Conservation (phyloP, 2,329 filamentous ascomycete species). For the Hypomyces perniciosus region DNA sequence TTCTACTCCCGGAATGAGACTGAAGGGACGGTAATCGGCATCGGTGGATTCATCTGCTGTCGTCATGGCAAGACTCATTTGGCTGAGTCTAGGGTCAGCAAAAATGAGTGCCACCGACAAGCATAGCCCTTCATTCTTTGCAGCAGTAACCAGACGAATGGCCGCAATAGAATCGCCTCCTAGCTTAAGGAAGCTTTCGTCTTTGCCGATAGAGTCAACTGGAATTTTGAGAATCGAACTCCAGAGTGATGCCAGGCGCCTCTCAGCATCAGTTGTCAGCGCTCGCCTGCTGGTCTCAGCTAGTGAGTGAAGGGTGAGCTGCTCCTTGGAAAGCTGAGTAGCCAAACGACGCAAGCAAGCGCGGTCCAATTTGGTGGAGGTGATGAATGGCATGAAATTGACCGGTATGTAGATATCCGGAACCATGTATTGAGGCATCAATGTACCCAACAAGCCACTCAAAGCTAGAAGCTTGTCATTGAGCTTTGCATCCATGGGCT, state of each 20-base stretch:
- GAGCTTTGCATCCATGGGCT: too few relatives aligned
- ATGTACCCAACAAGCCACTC: background rate
- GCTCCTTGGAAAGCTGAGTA: background rate
- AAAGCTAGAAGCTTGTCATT: background rate
- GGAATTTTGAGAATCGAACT: too few relatives aligned
- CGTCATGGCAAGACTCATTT: too few relatives aligned
- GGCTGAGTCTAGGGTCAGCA: too few relatives aligned
- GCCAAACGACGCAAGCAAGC: slow-evolving; percentile 3
- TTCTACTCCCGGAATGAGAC: too few relatives aligned
- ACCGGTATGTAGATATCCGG: slow-evolving; percentile 25
- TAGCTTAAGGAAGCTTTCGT: slow-evolving; percentile 22
- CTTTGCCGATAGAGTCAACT: background rate
- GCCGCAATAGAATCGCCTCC: slow-evolving; percentile 22
- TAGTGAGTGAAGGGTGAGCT: background rate
- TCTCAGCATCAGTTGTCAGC: too few relatives aligned
- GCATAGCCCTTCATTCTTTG: too few relatives aligned
- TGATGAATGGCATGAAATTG: slow-evolving; percentile 10
- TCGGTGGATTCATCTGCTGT: too few relatives aligned
- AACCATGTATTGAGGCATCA: slow-evolving; percentile 32
- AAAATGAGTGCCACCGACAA: too few relatives aligned
- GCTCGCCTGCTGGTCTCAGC: too few relatives aligned
- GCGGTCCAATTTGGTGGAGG: slow-evolving; percentile 14
- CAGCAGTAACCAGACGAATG: background rate
- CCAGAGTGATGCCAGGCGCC: too few relatives aligned
- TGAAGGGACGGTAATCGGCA: too few relatives aligned